phyloP scores from a whole-genome alignment of 805 yeast genomes.

The Wickerhamomyces strasburgensis region DNA sequence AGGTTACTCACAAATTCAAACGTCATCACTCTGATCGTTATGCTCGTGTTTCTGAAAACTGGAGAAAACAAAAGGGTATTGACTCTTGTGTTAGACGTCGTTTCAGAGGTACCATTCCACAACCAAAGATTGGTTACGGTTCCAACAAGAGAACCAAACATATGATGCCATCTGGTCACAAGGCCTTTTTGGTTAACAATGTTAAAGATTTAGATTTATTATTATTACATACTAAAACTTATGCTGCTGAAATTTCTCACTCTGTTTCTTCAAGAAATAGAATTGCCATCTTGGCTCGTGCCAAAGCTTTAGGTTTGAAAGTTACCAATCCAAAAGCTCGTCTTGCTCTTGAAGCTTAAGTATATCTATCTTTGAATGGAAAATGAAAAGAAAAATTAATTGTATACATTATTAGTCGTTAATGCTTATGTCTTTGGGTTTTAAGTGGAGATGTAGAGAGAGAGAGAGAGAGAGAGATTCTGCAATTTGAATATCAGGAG shows the following conservation, averaged over 20 bases:
- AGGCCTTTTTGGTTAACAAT: conserved; percentile 91
- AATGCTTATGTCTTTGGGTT: conserved; percentile 21
- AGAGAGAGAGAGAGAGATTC: too few relatives aligned
- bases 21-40: conserved; percentile 99
- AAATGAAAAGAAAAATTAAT: conserved; percentile 5
- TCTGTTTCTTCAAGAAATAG: conserved; percentile 98
- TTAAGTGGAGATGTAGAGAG: too few relatives aligned
- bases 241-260: conserved; percentile 99
- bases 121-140: conserved; percentile 99
- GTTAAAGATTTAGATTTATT: conserved; percentile 89
- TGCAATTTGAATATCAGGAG: too few relatives aligned
- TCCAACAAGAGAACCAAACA: conserved; percentile 98
- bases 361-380: conserved; percentile 8
- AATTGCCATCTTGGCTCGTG: conserved; percentile 91
- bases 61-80: conserved; percentile 99
- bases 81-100: conserved; percentile 99
- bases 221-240: conserved; percentile 94
- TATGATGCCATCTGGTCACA: conserved; percentile 97
- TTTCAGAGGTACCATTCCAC: conserved; percentile 98
- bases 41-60: conserved; percentile 95
- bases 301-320: conserved; percentile 97
- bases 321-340: conserved; percentile 99
- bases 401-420: conserved; percentile 22
- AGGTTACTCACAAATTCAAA: conserved; percentile 98
- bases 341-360: conserved; percentile 94